Evolutionary conservation across 257 asterid genomes (phyloP), one percentile per base, ranked within the genome.

Genomic region (Lantana camara): DNA sequence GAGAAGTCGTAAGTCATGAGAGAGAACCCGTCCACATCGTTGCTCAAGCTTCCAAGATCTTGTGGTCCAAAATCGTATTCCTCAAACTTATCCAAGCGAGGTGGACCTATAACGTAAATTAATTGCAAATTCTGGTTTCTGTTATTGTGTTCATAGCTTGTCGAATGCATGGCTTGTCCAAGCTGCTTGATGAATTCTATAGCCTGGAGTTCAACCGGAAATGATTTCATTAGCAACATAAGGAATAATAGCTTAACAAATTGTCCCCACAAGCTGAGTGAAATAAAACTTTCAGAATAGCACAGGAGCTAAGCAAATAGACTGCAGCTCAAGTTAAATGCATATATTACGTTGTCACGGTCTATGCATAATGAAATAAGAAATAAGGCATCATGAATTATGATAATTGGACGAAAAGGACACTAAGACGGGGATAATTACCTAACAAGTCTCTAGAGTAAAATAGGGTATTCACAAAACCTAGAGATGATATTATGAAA

Each of bases 1-100:
- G 99, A 93, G 89, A 85, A 88, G 75, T 93, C 99, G 17, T 90
- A 93, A 17, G 99, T 90, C 99, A 93, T 90, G 46, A 93, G 90
- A 59, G 99, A 90, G 85, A 85, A 93, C 57, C 96, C 95, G 73
- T 93, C 97, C 41, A 93, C 95, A 42, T 75, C 71, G 34, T 75
- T 75, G 45, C 83, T 65, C 78, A 93, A 73, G 70, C 75, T 75
- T 29, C 10, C 74, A 70, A 93, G 85, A 82, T 90, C 98, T 63
- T 81, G 80, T 35, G 96, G 85, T 70, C 95, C 92, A 73, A 93
- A 85, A 78, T 93, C 99, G 66, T 79, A 80, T 16, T 75, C 91
- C 70, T 84, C 87, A 40, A 85, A 77, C 55, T 73, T 70, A 52
- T 79, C 79, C 16, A 97, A 85, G 69, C 57, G 90, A 19, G 97